Conservation (phyloP, 2,329 filamentous ascomycete species). For the Clarireedia monteithiana region DNA sequence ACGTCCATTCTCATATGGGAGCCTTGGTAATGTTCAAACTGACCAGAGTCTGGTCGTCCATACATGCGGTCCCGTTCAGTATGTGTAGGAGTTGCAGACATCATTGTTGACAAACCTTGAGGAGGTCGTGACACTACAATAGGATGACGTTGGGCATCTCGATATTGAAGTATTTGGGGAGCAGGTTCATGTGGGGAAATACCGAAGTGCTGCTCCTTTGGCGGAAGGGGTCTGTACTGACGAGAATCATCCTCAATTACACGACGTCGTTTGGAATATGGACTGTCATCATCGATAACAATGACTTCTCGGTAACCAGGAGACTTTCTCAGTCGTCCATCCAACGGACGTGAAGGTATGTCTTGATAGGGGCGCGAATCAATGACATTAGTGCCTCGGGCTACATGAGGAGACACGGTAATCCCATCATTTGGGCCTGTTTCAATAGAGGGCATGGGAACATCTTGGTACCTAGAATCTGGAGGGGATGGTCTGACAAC, state of each 20-base stretch:
- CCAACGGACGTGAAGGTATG: slow-evolving; percentile 14
- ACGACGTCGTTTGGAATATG: slow-evolving; percentile 25
- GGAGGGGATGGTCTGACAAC: slow-evolving; percentile 24
- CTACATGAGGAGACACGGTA: slow-evolving; percentile 14
- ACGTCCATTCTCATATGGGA: slow-evolving; percentile 15
- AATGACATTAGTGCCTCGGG: slow-evolving; percentile 14
- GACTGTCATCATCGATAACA: slow-evolving; percentile 26
- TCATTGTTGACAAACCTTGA: slow-evolving; percentile 24
- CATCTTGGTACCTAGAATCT: slow-evolving; percentile 25
- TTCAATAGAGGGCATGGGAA: slow-evolving; percentile 30
- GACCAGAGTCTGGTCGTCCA: slow-evolving; percentile 17
- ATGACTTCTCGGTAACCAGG: slow-evolving; percentile 24
- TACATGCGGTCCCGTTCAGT: slow-evolving; percentile 22
- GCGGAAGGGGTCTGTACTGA: slow-evolving; percentile 21
- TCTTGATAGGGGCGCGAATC: slow-evolving; percentile 14
- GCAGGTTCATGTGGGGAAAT: slow-evolving; percentile 12
- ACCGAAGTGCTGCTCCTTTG: slow-evolving; percentile 16
- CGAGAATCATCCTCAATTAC: slow-evolving; percentile 23
- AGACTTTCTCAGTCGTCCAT: slow-evolving; percentile 16
- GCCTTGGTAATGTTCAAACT: slow-evolving; percentile 12
- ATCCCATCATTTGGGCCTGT: slow-evolving; percentile 17
- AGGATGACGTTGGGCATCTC: slow-evolving; percentile 21
- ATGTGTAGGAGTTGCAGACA: slow-evolving; percentile 14
- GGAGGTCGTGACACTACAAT: slow-evolving; percentile 18
- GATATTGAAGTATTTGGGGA: slow-evolving; percentile 1